Percentiles rank a stretch among this genome's conserved stretches.
These are phyloP conservation scores for Boletales sp. DNA, from an alignment of 768 basidiomycete genomes.

Conservation along the genomic window DNA sequence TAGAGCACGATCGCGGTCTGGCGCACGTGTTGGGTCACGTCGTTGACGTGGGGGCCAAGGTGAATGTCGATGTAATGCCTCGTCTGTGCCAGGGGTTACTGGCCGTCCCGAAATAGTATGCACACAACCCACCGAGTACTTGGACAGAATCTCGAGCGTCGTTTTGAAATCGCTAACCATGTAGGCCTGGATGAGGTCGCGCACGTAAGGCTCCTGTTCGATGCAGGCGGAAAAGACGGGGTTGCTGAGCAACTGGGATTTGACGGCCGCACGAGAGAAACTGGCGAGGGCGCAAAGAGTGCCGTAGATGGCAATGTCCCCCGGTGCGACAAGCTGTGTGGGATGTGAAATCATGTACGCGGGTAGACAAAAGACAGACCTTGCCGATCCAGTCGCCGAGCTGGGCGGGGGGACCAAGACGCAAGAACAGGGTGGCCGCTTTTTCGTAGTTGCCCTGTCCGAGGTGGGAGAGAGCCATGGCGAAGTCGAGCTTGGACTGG, in stretches of 20 bases:
- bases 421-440: conserved; percentile 71
- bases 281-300: conserved; percentile 82
- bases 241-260: conserved; percentile 63
- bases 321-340: conserved; percentile 60
- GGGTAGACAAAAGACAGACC: conserved; percentile 33
- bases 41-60: conserved; percentile 61
- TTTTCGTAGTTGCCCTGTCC: conserved; percentile 73
- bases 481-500: conserved; percentile 78
- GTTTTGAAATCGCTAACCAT: conserved; percentile 84
- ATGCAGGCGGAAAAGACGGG: conserved; percentile 70
- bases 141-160: conserved; percentile 69
- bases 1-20: conserved; percentile 81
- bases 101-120: background rate
- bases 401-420: conserved; percentile 59
- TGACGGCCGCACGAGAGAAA: conserved; percentile 66
- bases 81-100: conserved; percentile 43
- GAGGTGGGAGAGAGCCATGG: conserved; percentile 72
- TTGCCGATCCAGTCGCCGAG: conserved; percentile 79
- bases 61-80: conserved; percentile 78
- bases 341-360: background rate
- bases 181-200: conserved; percentile 84
- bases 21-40: conserved; percentile 65
- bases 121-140: conserved; percentile 55
- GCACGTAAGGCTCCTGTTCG: conserved; percentile 82
- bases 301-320: conserved; percentile 85